phyloP scores from a whole-genome alignment of 805 yeast species.

The Metschnikowia reukaufii region DNA sequence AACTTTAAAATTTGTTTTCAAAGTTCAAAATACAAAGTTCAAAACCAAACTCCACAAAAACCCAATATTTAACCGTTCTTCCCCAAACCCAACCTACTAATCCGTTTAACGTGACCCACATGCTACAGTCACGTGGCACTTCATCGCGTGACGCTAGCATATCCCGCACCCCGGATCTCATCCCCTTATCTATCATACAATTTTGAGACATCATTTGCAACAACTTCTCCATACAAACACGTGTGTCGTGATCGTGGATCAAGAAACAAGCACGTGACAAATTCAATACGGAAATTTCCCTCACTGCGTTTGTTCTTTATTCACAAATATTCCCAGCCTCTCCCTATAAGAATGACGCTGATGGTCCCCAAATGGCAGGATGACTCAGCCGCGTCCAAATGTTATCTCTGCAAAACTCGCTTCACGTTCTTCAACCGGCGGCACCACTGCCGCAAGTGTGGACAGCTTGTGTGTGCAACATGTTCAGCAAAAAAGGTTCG shows the following conservation, averaged over 20 bases:
- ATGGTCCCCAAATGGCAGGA: slow-evolving; percentile 58
- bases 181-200: neutral
- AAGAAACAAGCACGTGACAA: too few species aligned
- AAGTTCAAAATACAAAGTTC: too few species aligned
- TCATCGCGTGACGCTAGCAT: neutral
- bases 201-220: neutral
- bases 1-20: too few species aligned
- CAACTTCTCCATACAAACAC: too few species aligned
- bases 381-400: slow-evolving; percentile 52
- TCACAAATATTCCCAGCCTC: neutral
- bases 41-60: too few species aligned
- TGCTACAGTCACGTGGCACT: neutral
- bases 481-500: slow-evolving; percentile 58
- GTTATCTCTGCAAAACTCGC: slow-evolving; percentile 52
- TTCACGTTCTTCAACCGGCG: slow-evolving; percentile 68
- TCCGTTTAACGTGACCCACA: too few species aligned
- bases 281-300: too few species aligned
- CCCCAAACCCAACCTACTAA: too few species aligned
- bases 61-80: too few species aligned
- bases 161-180: neutral
- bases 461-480: slow-evolving; percentile 69
- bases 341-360: neutral
- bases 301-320: too few species aligned
- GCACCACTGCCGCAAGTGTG: slow-evolving; percentile 85
- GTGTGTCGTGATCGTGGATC: too few species aligned